Evolutionary conservation across 2,329 filamentous ascomycete genomes (phyloP), one percentile per base, ranked within the genome.

Genomic region (Fusarium tanahbumbuense): DNA sequence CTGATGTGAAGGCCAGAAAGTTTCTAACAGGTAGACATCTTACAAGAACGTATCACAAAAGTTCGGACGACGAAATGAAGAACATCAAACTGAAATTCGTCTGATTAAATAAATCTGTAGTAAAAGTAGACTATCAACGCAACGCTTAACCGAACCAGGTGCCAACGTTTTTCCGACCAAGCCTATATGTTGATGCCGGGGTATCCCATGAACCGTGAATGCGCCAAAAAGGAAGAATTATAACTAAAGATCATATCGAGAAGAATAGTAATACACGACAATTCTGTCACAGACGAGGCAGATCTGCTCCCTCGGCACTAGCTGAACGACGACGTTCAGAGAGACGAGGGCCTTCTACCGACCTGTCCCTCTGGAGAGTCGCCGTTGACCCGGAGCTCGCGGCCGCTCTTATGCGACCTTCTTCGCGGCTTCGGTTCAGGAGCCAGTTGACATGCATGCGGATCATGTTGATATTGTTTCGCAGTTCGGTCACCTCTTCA

Each of bases 401-500:
- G 42, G 80, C 78, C 1, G 80, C 79, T 61, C 80, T 73, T 37
- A 80, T 76, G 22, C 81, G 79, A 1, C 79, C 82, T 71, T 86
- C 84, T 67, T 86, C 83, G 12, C 84, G 78, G 62, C 83, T 83
- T 65, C 83, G 81, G 64, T 86, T 87, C 76, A 88, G 83, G 28
- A 88, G 81, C 86, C 86, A 88, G 60, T 85, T 85, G 46, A 88
- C 84, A 68, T 89, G 86, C 86, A 88, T 88, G 56, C 84, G 83
- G 45, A 89, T 82, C 71, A 88, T 85, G 53, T 86, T 87, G 64
- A 88, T 80, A 68, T 84, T 88, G 77, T 85, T 88, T 45, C 84
- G 81, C 44, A 88, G 80, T 75, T 90, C 88, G 6, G 85, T 84
- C n/a, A 90, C 83, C 76, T 89, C 87, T 62, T 90, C 87, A 60